Base-by-base conservation (phyloP, 1,284 basidiomycete species). In the Pyrrhoderma lamaoense region DNA sequence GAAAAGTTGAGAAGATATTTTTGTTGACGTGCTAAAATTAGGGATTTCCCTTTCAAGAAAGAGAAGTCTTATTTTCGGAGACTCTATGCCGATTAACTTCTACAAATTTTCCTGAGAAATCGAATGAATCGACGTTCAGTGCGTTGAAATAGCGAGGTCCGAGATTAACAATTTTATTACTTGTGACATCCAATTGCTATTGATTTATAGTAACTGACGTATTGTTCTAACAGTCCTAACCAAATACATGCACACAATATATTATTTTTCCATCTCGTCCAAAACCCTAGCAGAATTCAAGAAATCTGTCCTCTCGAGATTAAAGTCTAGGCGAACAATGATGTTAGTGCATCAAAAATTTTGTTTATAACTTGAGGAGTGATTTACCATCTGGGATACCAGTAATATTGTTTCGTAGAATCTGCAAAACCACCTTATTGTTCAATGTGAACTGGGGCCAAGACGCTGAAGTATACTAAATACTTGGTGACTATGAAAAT, bases 381-480 rank as follows among this genome's bases (percentile, higher is more conserved):
- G 38, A 58, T 71, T 47, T 47, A 79, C 77, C 68, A 54, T 80
- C 76, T 1, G 69, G 60, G 47, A 79, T 76, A 42, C 65, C 62
- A 0, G 74, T 77, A 36, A 76, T 67, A 52, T 78, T 79, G 56
- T 72, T 64, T 36, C 76, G 64, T 61, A 68, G 64, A 14, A 79
- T 64, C 50, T 78, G 76, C 52, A 79, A 58, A 5, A 78, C 69
- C 4, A 62, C 57, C 40, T 61, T 67, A 4, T 65, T 58, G n/a
- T 59, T 40, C 2, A 58, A 47, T 7, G 60, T 68, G 56, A 69
- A 76, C 11, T 60, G 64, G 0, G 73, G 70, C 76, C 77, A 80
- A 19, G 57, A 58, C 18, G 65, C 76, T 76, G 11, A 16, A 23
- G 3, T 18, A 22, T 3, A 7, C 36, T 21, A 1, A 16, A 23